These are phyloP conservation scores for Scleroderma citrinum DNA, from an alignment of 768 basidiomycete species.

Conservation along the genomic window DNA sequence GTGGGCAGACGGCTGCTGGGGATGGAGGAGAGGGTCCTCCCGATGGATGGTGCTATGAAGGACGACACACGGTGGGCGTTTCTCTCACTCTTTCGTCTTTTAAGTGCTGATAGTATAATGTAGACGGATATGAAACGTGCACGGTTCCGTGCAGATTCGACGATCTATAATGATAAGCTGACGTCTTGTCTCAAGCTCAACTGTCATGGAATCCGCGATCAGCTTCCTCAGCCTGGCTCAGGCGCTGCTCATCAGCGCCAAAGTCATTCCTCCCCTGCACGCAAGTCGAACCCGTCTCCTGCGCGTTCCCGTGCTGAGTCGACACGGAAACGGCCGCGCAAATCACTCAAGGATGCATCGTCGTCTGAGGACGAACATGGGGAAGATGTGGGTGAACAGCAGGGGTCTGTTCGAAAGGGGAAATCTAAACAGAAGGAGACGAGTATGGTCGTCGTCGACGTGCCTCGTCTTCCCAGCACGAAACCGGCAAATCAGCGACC, in stretches of 20 bases:
- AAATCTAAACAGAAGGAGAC: conserved; percentile 8
- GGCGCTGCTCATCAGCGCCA: neutral
- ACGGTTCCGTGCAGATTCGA: conserved; percentile 73
- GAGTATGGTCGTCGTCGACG: conserved; percentile 9
- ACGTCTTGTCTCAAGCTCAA: conserved; percentile 49
- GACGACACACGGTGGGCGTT: conserved; percentile 55
- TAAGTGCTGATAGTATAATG: neutral
- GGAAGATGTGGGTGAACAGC: conserved; percentile 1
- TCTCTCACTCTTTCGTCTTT: neutral
- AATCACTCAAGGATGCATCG: conserved; percentile 15
- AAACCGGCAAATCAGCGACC: too few species aligned
- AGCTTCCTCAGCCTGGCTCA: conserved; percentile 7
- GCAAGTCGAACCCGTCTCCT: conserved; percentile 21
- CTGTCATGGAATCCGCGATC: conserved; percentile 42
- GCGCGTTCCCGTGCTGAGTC: conserved; percentile 13
- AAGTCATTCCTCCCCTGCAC: conserved; percentile 9
- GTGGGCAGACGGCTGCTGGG: conserved; percentile 64
- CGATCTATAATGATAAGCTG: conserved; percentile 58
- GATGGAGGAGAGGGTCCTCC: conserved; percentile 80
- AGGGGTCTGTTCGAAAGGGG: conserved; percentile 5
- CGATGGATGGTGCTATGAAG: conserved; percentile 85
- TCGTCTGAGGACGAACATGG: conserved; percentile 16
- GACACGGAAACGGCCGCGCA: conserved; percentile 20
- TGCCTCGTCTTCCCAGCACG: too few species aligned
- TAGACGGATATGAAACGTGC: conserved; percentile 76